Base-by-base conservation (phyloP, 805 yeast species). In the Metschnikowia dekortorum region DNA sequence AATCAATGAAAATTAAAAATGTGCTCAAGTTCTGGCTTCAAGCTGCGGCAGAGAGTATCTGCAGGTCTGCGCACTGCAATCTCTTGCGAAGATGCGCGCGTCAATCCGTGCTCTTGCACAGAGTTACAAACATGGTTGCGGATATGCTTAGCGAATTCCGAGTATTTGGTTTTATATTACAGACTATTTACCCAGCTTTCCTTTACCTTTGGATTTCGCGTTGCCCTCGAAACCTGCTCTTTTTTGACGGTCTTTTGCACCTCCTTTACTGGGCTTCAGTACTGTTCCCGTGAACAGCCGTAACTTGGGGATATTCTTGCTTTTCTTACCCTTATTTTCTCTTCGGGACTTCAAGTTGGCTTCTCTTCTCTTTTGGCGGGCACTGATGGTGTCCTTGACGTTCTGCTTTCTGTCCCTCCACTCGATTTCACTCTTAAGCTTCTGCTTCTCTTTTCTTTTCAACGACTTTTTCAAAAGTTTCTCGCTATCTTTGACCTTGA, bases 201-300 rank as follows among this genome's bases (percentile, higher is more conserved):
- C 40, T 48, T 62, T 62, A 33, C 61, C 62, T 56, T 72, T 71
- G 29, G 72, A 64, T 55, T 74, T 73, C 47, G 76, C 76, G 50
- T 79, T 73, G 26, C 97, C 97, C 73, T 90, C 97, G 65, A 90
- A 90, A 0, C 97, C 97, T n/a, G 97, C 96, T 66, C 94, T 73
- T 58, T 73, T 73, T 57, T 71, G 71, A 35, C 52, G 58, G 40
- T 58, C 60, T 50, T 59, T 60, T 18, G 52, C 53, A 35, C 47
- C 53, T 13, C 56, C 56, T 47, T 64, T 63, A 61, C 75, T 74
- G 53, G 81, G 79, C 48, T 73, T 74, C 46, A 28, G 39, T 30
- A 76, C 75, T 18, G 70, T 68, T 35, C 85, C 84, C 37, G 81
- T 81, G 65, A 82, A 84, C 61, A 83, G 81, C 65, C 81, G 80